Conservation (phyloP, 805 yeast species). For the Nakazawaea molendinolei region DNA sequence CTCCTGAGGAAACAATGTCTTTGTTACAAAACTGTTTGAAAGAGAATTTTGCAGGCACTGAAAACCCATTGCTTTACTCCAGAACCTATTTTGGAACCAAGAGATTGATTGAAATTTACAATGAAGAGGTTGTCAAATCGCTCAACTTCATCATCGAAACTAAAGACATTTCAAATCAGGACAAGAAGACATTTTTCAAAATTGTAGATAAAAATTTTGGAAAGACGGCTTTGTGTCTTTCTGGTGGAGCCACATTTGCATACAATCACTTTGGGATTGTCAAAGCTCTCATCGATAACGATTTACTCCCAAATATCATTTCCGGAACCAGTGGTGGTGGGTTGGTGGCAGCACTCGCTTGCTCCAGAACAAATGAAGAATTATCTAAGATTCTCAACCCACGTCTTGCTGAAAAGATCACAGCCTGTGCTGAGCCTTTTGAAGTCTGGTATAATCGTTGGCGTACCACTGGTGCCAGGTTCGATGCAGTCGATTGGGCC, state of each 20-base stretch:
- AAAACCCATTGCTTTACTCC: slow-evolving; percentile 62
- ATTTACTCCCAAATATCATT: slow-evolving; percentile 58
- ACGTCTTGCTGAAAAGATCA: slow-evolving; percentile 52
- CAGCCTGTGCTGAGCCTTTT: slow-evolving; percentile 64
- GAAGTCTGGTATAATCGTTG: slow-evolving; percentile 55
- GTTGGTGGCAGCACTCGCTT: slow-evolving; percentile 62
- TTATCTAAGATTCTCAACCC: slow-evolving; percentile 50
- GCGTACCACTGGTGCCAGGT: slow-evolving; percentile 73
- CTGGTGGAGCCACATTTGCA: slow-evolving; percentile 79
- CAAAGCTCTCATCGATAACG: slow-evolving; percentile 62
- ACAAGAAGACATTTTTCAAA: slow-evolving; percentile 48
- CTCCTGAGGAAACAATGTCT: slow-evolving; percentile 41
- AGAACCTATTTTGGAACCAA: slow-evolving; percentile 77
- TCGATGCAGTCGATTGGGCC: slow-evolving; percentile 74
- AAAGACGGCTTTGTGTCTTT: slow-evolving; percentile 60
- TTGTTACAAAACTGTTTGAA: slow-evolving; percentile 62
- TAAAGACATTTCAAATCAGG: slow-evolving; percentile 26
- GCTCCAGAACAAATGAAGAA: slow-evolving; percentile 67
- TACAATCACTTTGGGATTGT: slow-evolving; percentile 74
- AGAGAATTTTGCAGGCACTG: slow-evolving; percentile 73
- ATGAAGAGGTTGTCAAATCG: slow-evolving; percentile 42
- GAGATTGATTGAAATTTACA: slow-evolving; percentile 46
- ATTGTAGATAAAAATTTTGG: slow-evolving; percentile 61
- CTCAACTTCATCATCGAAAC: slow-evolving; percentile 37
- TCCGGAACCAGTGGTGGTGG: slow-evolving; percentile 85